Conservation (phyloP, 2,329 filamentous ascomycete genomes). For the Talaromyces sp. region DNA sequence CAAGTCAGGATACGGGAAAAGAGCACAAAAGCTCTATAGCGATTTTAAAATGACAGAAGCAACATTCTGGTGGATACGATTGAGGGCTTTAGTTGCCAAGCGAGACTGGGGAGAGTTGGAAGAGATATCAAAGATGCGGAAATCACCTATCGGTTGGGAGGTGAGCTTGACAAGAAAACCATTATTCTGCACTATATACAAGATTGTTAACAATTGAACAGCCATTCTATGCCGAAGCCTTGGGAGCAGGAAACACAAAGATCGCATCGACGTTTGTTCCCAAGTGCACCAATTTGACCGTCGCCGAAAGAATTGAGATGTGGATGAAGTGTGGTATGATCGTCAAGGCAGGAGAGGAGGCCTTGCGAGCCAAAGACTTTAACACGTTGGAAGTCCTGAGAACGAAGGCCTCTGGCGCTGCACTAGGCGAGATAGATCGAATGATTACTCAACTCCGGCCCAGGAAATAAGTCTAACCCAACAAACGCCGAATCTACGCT, state of each 20-base stretch:
- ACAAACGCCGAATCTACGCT: slow-evolving; percentile 17
- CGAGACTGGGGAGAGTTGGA: slow-evolving; percentile 91
- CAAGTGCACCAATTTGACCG: slow-evolving; percentile 72
- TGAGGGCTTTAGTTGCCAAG: slow-evolving; percentile 83
- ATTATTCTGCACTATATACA: slow-evolving; percentile 18
- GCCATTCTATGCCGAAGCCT: slow-evolving; percentile 87
- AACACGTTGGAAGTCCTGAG: slow-evolving; percentile 70
- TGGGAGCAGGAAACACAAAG: slow-evolving; percentile 85
- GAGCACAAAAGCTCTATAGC: slow-evolving; percentile 80
- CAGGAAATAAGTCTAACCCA: slow-evolving; percentile 34
- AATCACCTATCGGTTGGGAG: slow-evolving; percentile 95
- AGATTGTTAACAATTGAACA: slow-evolving; percentile 39
- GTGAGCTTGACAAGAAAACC: slow-evolving; percentile 48
- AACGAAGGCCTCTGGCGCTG: slow-evolving; percentile 66
- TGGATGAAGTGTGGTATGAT: slow-evolving; percentile 94
- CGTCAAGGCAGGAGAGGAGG: slow-evolving; percentile 86
- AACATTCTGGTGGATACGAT: slow-evolving; percentile 78
- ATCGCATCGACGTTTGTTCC: slow-evolving; percentile 79
- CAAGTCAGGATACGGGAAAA: slow-evolving; percentile 72
- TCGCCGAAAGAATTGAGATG: slow-evolving; percentile 75
- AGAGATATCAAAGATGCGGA: slow-evolving; percentile 69
- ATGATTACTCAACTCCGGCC: slow-evolving; percentile 58
- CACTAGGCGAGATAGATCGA: slow-evolving; percentile 76
- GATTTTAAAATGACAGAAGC: slow-evolving; percentile 94
- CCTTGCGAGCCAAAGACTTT: slow-evolving; percentile 73